Percentiles rank a stretch among this genome's conserved stretches.
phyloP scores from a whole-genome alignment of 805 yeast species.

The Zygotorulaspora danielsina region DNA sequence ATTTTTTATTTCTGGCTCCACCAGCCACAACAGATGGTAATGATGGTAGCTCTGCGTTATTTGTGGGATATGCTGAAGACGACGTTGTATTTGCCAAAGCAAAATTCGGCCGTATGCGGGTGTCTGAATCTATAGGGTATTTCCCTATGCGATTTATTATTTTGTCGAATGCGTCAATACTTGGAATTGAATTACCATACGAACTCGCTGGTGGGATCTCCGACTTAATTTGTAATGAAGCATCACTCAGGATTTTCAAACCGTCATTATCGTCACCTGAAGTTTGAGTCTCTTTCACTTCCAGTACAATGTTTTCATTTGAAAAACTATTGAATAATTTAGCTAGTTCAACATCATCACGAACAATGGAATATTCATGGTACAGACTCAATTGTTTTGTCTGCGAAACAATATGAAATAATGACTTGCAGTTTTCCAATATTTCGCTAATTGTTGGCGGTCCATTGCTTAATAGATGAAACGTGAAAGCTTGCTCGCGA shows the following conservation, averaged over 20 bases:
- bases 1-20: slow-evolving; percentile 15
- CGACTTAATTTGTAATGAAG: slow-evolving; percentile 25
- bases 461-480: slow-evolving; percentile 58
- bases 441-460: slow-evolving; percentile 79
- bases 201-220: slow-evolving; percentile 9
- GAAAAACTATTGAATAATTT: slow-evolving; percentile 39
- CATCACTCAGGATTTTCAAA: slow-evolving; percentile 30
- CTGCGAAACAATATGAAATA: slow-evolving; percentile 51
- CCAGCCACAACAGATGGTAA: slow-evolving; percentile 8
- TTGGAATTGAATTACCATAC: slow-evolving; percentile 7
- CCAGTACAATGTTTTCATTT: slow-evolving; percentile 39
- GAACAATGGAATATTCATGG: slow-evolving; percentile 32
- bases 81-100: slow-evolving; percentile 2
- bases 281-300: slow-evolving; percentile 32
- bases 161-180: slow-evolving; percentile 20
- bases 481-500: slow-evolving; percentile 59
- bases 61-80: neutral
- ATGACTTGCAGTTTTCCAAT: slow-evolving; percentile 68
- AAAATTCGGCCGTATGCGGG: neutral
- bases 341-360: slow-evolving; percentile 46
- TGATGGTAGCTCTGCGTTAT: neutral
- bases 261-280: slow-evolving; percentile 19
- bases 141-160: slow-evolving; percentile 21
- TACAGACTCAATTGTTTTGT: slow-evolving; percentile 19
- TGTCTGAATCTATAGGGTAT: slow-evolving; percentile 7